Percentiles rank a stretch among this genome's conserved stretches.
Evolutionary conservation across 768 basidiomycete species (phyloP).

Genomic region (Hemileccinum rubropunctum): DNA sequence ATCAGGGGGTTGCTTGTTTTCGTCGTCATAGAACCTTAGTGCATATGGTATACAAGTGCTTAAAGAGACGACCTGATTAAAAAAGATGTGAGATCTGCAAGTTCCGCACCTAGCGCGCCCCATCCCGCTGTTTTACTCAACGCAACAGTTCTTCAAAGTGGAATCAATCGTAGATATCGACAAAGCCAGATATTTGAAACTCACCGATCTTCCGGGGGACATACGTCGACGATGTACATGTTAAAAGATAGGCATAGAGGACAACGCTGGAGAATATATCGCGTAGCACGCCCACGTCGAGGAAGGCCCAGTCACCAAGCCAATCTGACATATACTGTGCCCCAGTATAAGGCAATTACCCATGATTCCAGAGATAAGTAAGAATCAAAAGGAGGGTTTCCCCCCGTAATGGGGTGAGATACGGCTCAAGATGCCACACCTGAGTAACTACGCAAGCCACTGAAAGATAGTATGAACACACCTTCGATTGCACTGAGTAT

Average conservation of each 20-base stretch:
- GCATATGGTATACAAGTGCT: conserved; percentile 26
- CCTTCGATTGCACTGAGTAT: conserved; percentile 12
- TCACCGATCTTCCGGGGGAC: conserved; percentile 25
- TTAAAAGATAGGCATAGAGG: conserved; percentile 22
- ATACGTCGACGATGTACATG: conserved; percentile 28
- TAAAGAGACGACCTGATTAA: conserved; percentile 2
- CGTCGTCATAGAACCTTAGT: conserved; percentile 27
- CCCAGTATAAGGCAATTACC: conserved; percentile 13
- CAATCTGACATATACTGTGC: conserved; percentile 12
- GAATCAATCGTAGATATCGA: background rate
- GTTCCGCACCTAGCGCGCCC: conserved; percentile 23
- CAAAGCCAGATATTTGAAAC: background rate
- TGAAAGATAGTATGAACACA: conserved; percentile 8
- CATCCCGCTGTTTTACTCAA: conserved; percentile 29
- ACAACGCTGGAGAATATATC: conserved; percentile 5
- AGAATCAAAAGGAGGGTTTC: conserved; percentile 17
- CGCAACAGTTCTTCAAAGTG: conserved; percentile 20
- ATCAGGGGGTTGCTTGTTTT: conserved; percentile 18
- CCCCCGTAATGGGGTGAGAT: conserved; percentile 28
- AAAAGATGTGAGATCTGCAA: background rate
- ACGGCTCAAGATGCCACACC: conserved; percentile 22
- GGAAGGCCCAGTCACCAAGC: conserved; percentile 14
- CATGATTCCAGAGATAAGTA: conserved; percentile 3
- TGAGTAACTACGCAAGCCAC: background rate
- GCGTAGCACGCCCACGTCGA: conserved; percentile 17